These are phyloP conservation scores for Magnusiomyces suaveolens DNA, from an alignment of 1,139 yeast genomes.

Conservation along the genomic window DNA sequence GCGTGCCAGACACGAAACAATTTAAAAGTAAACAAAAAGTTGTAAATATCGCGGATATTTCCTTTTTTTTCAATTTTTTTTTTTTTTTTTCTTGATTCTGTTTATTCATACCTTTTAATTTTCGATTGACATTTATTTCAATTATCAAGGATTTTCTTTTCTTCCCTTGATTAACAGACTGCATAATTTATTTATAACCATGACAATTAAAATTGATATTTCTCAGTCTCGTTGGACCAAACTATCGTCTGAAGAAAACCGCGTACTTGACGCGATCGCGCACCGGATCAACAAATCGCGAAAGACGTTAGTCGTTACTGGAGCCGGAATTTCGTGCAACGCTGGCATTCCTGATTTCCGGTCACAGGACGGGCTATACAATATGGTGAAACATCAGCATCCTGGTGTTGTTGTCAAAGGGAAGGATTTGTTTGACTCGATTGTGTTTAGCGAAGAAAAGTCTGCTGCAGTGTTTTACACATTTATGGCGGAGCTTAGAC, in stretches of 20 bases:
- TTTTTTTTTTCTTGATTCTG: no score
- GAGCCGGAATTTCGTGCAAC: constrained; percentile 93
- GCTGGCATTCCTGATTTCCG: constrained; percentile 97
- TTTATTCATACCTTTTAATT: no score
- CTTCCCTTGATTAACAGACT: no score
- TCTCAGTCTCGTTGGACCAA: neutral
- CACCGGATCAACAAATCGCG: constrained; percentile 16
- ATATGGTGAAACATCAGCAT: constrained; percentile 54
- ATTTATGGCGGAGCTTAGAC: constrained; percentile 65
- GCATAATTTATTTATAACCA: no score
- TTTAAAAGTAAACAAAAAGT: no score
- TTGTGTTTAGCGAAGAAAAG: constrained; percentile 59
- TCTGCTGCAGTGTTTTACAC: constrained; percentile 65
- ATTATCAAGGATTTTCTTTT: no score
- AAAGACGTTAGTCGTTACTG: constrained; percentile 44
- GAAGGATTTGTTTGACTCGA: constrained; percentile 80
- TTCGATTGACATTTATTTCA: no score
- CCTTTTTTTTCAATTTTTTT: no score
- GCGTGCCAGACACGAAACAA: no score
- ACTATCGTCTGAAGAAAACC: neutral
- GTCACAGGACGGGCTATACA: constrained; percentile 73
- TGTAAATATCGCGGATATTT: no score
- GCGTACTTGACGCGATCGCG: constrained; percentile 6
- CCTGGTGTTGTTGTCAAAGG: constrained; percentile 64
- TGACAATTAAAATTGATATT: constrained; percentile 2